phyloP scores from a whole-genome alignment of 345 rosid genomes.

The Eutrema yunnanense region DNA sequence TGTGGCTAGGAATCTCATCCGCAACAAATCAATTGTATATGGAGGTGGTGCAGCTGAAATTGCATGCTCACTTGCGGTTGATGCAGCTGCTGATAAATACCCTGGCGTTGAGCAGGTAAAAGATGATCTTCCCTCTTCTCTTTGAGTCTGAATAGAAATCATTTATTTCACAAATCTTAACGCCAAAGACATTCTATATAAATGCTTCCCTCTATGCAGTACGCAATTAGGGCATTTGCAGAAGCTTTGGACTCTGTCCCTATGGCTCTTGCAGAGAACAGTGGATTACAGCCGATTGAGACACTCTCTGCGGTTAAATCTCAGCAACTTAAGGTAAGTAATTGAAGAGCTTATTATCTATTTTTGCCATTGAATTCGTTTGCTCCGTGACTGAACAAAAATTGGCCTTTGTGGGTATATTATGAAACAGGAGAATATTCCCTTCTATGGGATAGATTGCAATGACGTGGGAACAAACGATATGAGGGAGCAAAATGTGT shows the following conservation, averaged over 20 bases:
- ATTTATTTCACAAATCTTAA: neutral
- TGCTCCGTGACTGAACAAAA: neutral
- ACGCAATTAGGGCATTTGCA: slow-evolving; percentile 88
- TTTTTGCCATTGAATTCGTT: neutral
- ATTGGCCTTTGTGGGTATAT: neutral
- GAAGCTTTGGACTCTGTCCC: slow-evolving; percentile 88
- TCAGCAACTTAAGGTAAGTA: slow-evolving; percentile 77
- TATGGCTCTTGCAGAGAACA: slow-evolving; percentile 97
- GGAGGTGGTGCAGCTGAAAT: slow-evolving; percentile 98
- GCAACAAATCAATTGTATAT: slow-evolving; percentile 85
- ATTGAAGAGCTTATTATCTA: neutral
- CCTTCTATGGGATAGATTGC: slow-evolving; percentile 82
- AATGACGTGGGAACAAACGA: slow-evolving; percentile 94
- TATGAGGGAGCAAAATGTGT: slow-evolving; percentile 86
- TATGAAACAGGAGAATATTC: slow-evolving; percentile 63
- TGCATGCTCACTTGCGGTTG: slow-evolving; percentile 87
- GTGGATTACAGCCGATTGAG: slow-evolving; percentile 95
- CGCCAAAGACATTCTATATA: neutral
- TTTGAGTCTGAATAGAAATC: neutral
- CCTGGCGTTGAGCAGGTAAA: slow-evolving; percentile 95
- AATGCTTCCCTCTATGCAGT: slow-evolving; percentile 40
- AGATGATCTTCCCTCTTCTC: neutral
- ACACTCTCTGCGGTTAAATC: slow-evolving; percentile 90
- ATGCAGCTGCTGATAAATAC: slow-evolving; percentile 82
- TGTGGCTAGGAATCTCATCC: slow-evolving; percentile 92